Percentiles rank a stretch among this genome's conserved stretches.
Evolutionary conservation across 192 early-diverging fungal species (phyloP).

Genomic region (Backusella westeae): DNA sequence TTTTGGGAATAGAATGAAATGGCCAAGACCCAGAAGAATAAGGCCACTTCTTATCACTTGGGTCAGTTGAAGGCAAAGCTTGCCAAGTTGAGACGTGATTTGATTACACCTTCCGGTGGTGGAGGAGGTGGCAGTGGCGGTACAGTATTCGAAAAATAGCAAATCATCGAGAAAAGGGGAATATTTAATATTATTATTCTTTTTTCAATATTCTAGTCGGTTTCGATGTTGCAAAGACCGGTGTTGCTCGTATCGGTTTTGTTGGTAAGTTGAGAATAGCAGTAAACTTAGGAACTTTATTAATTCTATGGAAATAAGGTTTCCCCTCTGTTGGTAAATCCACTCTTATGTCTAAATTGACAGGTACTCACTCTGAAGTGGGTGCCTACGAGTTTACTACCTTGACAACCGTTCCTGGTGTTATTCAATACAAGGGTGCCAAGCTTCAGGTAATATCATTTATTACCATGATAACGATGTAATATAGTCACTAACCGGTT

Average conservation of each 20-base stretch:
- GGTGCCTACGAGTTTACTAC: constrained; percentile 99
- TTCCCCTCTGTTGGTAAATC: constrained; percentile 99
- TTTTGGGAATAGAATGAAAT: constrained; percentile 66
- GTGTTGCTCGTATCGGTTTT: constrained; percentile 98
- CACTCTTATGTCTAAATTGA: constrained; percentile 96
- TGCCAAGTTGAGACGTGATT: constrained; percentile 93
- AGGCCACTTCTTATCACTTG: constrained; percentile 93
- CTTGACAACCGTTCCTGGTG: constrained; percentile 97
- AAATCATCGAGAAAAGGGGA: not conserved
- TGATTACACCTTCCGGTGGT: constrained; percentile 80
- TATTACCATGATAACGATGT: not conserved
- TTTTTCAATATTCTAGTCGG: constrained; percentile 56
- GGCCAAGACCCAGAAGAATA: constrained; percentile 93
- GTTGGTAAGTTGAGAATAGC: constrained; percentile 44
- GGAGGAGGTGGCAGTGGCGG: constrained; percentile 87
- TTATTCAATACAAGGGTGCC: constrained; percentile 94
- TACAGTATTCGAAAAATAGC: constrained; percentile 21
- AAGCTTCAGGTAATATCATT: constrained; percentile 73
- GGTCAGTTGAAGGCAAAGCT: constrained; percentile 95
- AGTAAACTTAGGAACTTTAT: not conserved
- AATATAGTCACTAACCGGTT: not conserved
- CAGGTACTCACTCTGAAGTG: constrained; percentile 95
- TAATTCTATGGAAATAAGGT: constrained; percentile 39
- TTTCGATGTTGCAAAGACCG: constrained; percentile 98
- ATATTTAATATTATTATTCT: not conserved